phyloP scores from a whole-genome alignment of 2,329 filamentous ascomycete genomes.

The Aspergillus arachidicola region DNA sequence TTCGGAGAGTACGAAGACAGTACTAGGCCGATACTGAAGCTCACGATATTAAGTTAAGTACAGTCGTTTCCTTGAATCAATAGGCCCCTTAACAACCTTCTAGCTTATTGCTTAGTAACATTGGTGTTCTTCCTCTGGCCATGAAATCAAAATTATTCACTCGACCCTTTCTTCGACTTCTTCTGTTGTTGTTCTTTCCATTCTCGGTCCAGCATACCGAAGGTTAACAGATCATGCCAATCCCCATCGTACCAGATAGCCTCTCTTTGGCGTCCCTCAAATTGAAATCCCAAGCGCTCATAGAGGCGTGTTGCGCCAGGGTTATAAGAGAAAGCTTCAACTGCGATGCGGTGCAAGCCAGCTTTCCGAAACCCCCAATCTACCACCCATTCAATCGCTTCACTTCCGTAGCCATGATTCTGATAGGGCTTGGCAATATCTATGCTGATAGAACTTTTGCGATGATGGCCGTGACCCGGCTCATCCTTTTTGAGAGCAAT shows the following conservation, averaged over 20 bases:
- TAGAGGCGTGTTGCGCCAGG: conserved; percentile 12
- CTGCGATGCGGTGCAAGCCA: conserved; percentile 12
- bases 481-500: not conserved
- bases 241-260: conserved; percentile 8
- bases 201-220: conserved; percentile 10
- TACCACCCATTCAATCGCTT: conserved; percentile 18
- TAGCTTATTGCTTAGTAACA: not conserved
- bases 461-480: not conserved
- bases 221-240: conserved; percentile 17
- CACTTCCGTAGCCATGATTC: conserved; percentile 13
- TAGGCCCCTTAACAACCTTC: not conserved
- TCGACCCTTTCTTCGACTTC: not conserved
- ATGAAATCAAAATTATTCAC: not conserved
- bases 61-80: not conserved
- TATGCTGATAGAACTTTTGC: conserved; percentile 7
- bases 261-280: conserved; percentile 20
- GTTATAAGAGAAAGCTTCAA: conserved; percentile 14
- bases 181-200: not conserved
- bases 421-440: conserved; percentile 7
- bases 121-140: not conserved
- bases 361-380: conserved; percentile 16
- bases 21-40: not conserved
- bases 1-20: not conserved
- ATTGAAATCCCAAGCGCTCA: conserved; percentile 15
- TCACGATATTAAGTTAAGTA: not conserved